A percentile compares a stretch with the other conserved stretches of the same genome.
phyloP scores from a whole-genome alignment of 495 filamentous ascomycete genomes.

The Talaromyces adpressus region DNA sequence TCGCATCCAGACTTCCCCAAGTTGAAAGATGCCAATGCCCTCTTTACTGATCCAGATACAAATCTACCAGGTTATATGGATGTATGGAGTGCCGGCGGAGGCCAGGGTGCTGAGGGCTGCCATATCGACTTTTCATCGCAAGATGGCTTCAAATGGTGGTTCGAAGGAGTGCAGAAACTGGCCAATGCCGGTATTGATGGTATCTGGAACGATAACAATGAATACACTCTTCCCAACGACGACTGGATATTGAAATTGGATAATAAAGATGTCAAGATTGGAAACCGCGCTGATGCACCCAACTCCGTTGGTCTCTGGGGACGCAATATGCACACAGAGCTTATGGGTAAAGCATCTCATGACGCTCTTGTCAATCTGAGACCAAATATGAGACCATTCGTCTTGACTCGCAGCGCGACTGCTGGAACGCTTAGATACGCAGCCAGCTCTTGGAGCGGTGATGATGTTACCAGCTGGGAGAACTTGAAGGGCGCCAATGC shows the following conservation, averaged over 20 bases:
- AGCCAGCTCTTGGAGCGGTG: slow-evolving; percentile 59
- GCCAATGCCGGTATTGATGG: slow-evolving; percentile 56
- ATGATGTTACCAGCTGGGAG: slow-evolving; percentile 61
- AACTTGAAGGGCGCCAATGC: slow-evolving; percentile 62
- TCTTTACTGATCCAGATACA: slow-evolving; percentile 54
- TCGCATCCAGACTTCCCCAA: slow-evolving; percentile 57
- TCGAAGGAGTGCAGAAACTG: slow-evolving; percentile 52
- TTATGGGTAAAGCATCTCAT: slow-evolving; percentile 59
- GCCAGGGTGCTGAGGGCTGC: slow-evolving; percentile 59
- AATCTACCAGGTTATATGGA: slow-evolving; percentile 46
- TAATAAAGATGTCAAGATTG: slow-evolving; percentile 26
- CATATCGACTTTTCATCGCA: slow-evolving; percentile 64
- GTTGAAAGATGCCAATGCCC: slow-evolving; percentile 43
- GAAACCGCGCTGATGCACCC: slow-evolving; percentile 18
- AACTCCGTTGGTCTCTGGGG: slow-evolving; percentile 54
- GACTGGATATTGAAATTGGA: slow-evolving; percentile 53
- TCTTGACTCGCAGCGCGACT: slow-evolving; percentile 61
- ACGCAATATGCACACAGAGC: slow-evolving; percentile 54
- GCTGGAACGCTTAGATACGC: slow-evolving; percentile 61
- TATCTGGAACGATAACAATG: slow-evolving; percentile 75
- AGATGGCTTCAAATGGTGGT: slow-evolving; percentile 63
- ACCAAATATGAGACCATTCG: slow-evolving; percentile 51
- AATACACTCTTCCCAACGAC: slow-evolving; percentile 60
- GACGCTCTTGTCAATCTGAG: slow-evolving; percentile 50
- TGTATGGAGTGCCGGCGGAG: slow-evolving; percentile 63